These are phyloP conservation scores for Trypanosoma melophagium DNA, from an alignment of 208 protist species.

Conservation along the genomic window DNA sequence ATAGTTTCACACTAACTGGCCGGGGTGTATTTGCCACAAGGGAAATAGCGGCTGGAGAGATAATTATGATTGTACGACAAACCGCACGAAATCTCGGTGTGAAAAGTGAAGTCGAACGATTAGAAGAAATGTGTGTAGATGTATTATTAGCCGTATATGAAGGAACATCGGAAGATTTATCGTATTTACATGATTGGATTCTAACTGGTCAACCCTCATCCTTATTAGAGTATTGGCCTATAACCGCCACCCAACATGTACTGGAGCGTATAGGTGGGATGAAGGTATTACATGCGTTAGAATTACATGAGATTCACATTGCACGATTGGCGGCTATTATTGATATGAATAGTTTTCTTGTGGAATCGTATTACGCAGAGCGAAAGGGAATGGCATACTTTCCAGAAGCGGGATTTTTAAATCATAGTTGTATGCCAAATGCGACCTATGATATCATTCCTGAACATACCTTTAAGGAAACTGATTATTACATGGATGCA, in stretches of 20 bases:
- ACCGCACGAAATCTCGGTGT: slow-evolving; percentile 78
- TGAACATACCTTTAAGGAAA: slow-evolving; percentile 71
- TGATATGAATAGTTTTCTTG: slow-evolving; percentile 86
- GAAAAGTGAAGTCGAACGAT: slow-evolving; percentile 68
- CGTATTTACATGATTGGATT: slow-evolving; percentile 81
- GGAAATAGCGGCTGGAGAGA: slow-evolving; percentile 67
- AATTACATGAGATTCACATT: slow-evolving; percentile 83
- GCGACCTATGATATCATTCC: slow-evolving; percentile 84
- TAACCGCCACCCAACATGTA: slow-evolving; percentile 55
- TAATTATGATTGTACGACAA: slow-evolving; percentile 82
- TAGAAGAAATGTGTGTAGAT: slow-evolving; percentile 75
- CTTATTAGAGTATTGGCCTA: slow-evolving; percentile 79
- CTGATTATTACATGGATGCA: slow-evolving; percentile 74
- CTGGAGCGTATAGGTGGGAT: slow-evolving; percentile 65
- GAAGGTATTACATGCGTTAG: slow-evolving; percentile 55
- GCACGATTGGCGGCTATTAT: slow-evolving; percentile 80
- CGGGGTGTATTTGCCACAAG: slow-evolving; percentile 82
- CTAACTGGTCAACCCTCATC: slow-evolving; percentile 83
- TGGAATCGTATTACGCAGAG: slow-evolving; percentile 80
- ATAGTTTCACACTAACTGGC: slow-evolving; percentile 77
- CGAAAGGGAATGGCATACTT: slow-evolving; percentile 90
- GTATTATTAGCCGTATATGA: slow-evolving; percentile 28
- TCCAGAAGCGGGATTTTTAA: slow-evolving; percentile 83
- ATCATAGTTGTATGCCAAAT: slow-evolving; percentile 88
- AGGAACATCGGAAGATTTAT: slow-evolving; percentile 10